phyloP scores from a whole-genome alignment of 306 rosid genomes.

The Hippophae gyantsensis region DNA sequence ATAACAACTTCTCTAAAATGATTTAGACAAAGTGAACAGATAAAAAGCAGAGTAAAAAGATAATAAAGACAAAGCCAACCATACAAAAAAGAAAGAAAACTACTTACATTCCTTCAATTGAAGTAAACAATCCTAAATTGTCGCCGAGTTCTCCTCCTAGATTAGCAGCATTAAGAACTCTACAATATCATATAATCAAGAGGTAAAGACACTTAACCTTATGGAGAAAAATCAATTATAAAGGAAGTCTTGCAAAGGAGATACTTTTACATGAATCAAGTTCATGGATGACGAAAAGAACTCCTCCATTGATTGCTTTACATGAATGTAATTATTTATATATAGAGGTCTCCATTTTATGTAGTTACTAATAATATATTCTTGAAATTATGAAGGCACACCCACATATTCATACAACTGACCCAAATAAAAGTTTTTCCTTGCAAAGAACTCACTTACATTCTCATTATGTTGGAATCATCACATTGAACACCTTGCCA shows the following conservation, averaged over 20 bases:
- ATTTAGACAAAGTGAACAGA: neutral
- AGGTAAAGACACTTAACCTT: conserved; percentile 13
- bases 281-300: too few relatives aligned
- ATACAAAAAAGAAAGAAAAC: conserved; percentile 11
- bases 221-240: conserved; percentile 1
- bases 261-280: too few relatives aligned
- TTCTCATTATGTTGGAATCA: conserved; percentile 41
- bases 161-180: conserved; percentile 66
- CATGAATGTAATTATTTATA: too few relatives aligned
- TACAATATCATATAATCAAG: conserved; percentile 30
- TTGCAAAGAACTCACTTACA: conserved; percentile 38
- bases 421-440: neutral
- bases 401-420: too few relatives aligned
- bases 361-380: neutral
- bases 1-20: neutral
- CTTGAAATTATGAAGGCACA: too few relatives aligned
- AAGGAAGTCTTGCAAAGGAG: conserved; percentile 4
- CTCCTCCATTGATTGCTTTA: too few relatives aligned
- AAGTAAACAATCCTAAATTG: conserved; percentile 51
- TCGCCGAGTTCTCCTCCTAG: conserved; percentile 85
- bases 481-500: conserved; percentile 89
- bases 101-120: conserved; percentile 58
- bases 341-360: too few relatives aligned
- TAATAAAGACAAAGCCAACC: conserved; percentile 1
- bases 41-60: neutral